These are phyloP conservation scores for Pisolithus microcarpus DNA, from an alignment of 768 basidiomycete species.

Conservation along the genomic window DNA sequence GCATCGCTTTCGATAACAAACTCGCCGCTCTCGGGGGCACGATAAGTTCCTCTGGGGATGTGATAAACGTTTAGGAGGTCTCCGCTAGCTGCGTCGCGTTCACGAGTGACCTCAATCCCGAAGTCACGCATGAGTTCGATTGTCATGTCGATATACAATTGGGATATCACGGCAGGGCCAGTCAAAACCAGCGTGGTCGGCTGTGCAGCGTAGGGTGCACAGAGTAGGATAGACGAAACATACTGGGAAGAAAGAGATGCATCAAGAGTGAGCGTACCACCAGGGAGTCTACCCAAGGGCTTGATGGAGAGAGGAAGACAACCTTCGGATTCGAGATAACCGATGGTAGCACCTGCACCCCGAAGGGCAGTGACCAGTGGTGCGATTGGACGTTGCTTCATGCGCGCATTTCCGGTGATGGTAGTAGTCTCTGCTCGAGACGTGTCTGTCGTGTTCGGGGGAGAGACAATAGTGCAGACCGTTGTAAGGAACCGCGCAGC, in stretches of 20 bases:
- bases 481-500: constrained; percentile 96
- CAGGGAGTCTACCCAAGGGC: constrained; percentile 67
- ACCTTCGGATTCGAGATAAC: constrained; percentile 71
- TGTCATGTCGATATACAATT: constrained; percentile 99
- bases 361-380: constrained; percentile 87
- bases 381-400: constrained; percentile 98
- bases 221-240: constrained; percentile 93
- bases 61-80: constrained; percentile 72
- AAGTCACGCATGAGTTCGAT: constrained; percentile 96
- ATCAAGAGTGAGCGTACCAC: constrained; percentile 77
- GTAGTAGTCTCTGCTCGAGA: constrained; percentile 49
- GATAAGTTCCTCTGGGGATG: constrained; percentile 75
- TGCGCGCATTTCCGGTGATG: constrained; percentile 95
- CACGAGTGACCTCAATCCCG: constrained; percentile 68
- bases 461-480: constrained; percentile 82
- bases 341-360: constrained; percentile 71
- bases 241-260: constrained; percentile 98
- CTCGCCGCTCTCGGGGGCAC: constrained; percentile 51
- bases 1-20: constrained; percentile 97
- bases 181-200: constrained; percentile 84
- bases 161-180: constrained; percentile 94
- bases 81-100: constrained; percentile 52
- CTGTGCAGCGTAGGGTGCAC: constrained; percentile 85
- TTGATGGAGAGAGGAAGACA: constrained; percentile 86
- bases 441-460: constrained; percentile 25